These are phyloP conservation scores for Euphorbia peplus DNA, from an alignment of 345 rosid species.

Conservation along the genomic window DNA sequence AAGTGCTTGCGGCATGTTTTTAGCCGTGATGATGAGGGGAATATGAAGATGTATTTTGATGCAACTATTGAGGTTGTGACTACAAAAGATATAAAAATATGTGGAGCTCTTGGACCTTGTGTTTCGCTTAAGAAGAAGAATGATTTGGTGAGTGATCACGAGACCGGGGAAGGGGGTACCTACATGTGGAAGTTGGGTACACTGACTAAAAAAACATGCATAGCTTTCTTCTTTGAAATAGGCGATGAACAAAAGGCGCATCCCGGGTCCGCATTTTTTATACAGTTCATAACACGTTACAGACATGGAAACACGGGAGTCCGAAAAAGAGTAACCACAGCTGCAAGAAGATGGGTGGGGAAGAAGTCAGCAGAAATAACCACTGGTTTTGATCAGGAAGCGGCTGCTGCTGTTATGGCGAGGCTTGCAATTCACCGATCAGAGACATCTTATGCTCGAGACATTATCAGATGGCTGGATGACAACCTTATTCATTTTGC, in stretches of 20 bases:
- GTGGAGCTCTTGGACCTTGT: conserved; percentile 95
- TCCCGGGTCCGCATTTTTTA: conserved; percentile 81
- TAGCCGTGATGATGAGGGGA: conserved; percentile 59
- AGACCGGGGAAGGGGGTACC: conserved; percentile 81
- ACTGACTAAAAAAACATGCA: conserved; percentile 68
- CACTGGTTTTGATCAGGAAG: conserved; percentile 94
- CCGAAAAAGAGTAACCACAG: conserved; percentile 81
- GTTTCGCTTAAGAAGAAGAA: conserved; percentile 64
- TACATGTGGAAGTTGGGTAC: conserved; percentile 76
- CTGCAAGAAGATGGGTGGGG: conserved; percentile 91
- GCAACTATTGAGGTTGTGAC: conserved; percentile 86
- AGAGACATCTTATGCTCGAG: conserved; percentile 66
- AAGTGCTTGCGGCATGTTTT: conserved; percentile 76
- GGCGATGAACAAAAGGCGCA: conserved; percentile 57
- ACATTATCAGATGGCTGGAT: conserved; percentile 88
- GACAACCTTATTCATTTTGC: conserved; percentile 72
- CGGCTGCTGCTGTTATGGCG: conserved; percentile 92
- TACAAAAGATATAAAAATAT: conserved; percentile 69
- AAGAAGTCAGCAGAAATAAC: conserved; percentile 69
- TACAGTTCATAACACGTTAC: conserved; percentile 83
- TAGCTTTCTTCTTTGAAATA: conserved; percentile 81
- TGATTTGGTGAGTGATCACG: conserved; percentile 61
- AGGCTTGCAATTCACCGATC: conserved; percentile 82
- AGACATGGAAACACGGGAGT: conserved; percentile 62
- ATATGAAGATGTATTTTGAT: conserved; percentile 76